These are phyloP conservation scores for Aureobasidium sp. DNA, from an alignment of 2,329 filamentous ascomycete genomes.

Conservation along the genomic window DNA sequence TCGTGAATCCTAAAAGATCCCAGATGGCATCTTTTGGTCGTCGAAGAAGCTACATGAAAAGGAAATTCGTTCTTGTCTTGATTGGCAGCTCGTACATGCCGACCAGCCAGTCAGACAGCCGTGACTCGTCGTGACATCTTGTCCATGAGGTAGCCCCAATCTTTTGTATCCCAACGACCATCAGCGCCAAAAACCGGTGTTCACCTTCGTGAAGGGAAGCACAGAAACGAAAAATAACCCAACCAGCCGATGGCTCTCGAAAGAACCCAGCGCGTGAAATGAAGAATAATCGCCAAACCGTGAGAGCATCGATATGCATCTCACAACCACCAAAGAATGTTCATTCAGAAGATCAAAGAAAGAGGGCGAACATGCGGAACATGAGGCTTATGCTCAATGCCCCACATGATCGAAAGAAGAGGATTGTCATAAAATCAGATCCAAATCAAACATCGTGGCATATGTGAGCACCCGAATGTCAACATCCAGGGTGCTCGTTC, in stretches of 20 bases:
- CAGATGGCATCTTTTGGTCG: constrained; percentile 12
- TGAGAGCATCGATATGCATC: constrained; percentile 3
- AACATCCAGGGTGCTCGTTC: constrained; percentile 9
- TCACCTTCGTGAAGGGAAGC: background rate
- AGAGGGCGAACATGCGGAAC: background rate
- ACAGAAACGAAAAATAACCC: background rate
- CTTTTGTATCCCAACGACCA: constrained; percentile 11
- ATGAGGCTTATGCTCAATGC: background rate
- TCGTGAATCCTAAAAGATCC: constrained; percentile 13
- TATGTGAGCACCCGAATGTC: constrained; percentile 11
- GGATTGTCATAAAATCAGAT: constrained; percentile 15
- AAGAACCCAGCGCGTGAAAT: constrained; percentile 2
- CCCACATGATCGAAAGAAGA: constrained; percentile 5
- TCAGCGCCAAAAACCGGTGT: constrained; percentile 1
- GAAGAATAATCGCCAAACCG: background rate
- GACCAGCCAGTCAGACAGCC: background rate
- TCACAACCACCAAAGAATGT: constrained; percentile 11
- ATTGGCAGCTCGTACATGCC: background rate
- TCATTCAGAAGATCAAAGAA: constrained; percentile 10
- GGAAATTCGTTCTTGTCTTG: constrained; percentile 9
- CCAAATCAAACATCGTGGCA: constrained; percentile 7
- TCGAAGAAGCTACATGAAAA: constrained; percentile 3
- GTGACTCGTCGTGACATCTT: background rate
- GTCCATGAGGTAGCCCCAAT: constrained; percentile 1
- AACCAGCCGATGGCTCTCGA: background rate